These are phyloP conservation scores for Sclerospora graminicola DNA, from an alignment of 352 stramenopile genomes.

Conservation along the genomic window DNA sequence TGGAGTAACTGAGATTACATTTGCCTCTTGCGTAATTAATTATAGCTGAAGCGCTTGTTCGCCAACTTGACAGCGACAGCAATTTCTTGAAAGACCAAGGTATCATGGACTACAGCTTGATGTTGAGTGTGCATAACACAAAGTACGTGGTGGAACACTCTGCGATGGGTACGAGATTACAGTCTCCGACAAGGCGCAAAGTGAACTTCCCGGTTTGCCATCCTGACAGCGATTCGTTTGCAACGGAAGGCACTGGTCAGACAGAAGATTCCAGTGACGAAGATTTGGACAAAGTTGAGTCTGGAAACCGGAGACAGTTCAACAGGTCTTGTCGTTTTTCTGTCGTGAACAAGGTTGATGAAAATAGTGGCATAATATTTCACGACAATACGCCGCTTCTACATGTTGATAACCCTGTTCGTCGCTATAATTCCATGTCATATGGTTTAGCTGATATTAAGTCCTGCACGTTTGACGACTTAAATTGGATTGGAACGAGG, in stretches of 20 bases:
- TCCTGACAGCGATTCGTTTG: slow-evolving; percentile 33
- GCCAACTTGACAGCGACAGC: slow-evolving; percentile 59
- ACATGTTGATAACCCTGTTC: slow-evolving; percentile 5
- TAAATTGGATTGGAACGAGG: slow-evolving; percentile 46
- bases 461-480: slow-evolving; percentile 17
- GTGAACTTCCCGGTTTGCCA: slow-evolving; percentile 66
- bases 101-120: slow-evolving; percentile 86
- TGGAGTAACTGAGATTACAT: slow-evolving; percentile 4
- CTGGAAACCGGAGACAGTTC: slow-evolving; percentile 39
- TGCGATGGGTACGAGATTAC: slow-evolving; percentile 22
- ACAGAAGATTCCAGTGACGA: slow-evolving; percentile 37
- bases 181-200: slow-evolving; percentile 58
- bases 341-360: slow-evolving; percentile 41
- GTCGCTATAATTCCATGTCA: slow-evolving; percentile 42
- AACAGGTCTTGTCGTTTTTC: slow-evolving; percentile 66
- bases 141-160: slow-evolving; percentile 77
- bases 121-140: slow-evolving; percentile 79
- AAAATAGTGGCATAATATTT: slow-evolving; percentile 13
- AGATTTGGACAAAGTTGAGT: slow-evolving; percentile 46
- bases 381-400: slow-evolving; percentile 42
- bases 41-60: slow-evolving; percentile 42
- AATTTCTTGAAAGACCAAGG: slow-evolving; percentile 65
- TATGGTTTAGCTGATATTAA: slow-evolving; percentile 17
- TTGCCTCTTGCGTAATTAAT: not conserved
- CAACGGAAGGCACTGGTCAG: slow-evolving; percentile 21